Evolutionary conservation across 2,329 filamentous ascomycete species (phyloP), one percentile per base, ranked within the genome.

Genomic region (Cladosporium oxysporum): DNA sequence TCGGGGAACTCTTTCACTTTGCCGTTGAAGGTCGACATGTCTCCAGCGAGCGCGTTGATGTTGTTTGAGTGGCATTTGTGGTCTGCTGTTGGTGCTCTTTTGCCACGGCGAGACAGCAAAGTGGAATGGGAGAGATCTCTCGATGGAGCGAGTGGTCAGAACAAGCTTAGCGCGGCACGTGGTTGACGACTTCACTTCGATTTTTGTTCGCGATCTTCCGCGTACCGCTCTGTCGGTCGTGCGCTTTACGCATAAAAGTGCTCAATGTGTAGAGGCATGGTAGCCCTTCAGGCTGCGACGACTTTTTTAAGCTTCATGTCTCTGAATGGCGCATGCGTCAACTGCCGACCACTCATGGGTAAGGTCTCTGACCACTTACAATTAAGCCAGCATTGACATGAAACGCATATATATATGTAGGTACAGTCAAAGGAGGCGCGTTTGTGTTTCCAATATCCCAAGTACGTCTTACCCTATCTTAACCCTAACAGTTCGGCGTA

Each of bases 11-110:
- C 92, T 65, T 82, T 78, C 65, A 93, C 81, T 41, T 88, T 78
- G 60, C 91, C 91, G 70, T 90, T 83, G 76, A 93, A 93, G 1
- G 90, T 93, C 26, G 91, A 93, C 91, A 93, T 93, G 31, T 14
- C 57, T 57, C 26, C 5, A 5, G 23, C 10, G 35, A 16, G 21
- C 21, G 16, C n/a, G 35, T 35, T 29, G 50, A 57, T 26, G 58
- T 61, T 4, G 41, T 37, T 8, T 23, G 31, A 16, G 8, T 67
- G 71, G 28, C 41, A 35, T 61, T 28, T 21, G 58, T 61, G 55
- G 31, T 26, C 26, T 41, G 23, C 18, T 16, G 23, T 18, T 53
- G 23, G 23, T 18, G 6, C 14, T 53, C 16, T 18, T 28, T 53
- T 29, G 49, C 14, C 23, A 53, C 23, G 5, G 23, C 18, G 37